A percentile compares a stretch with the other conserved stretches of the same genome.
phyloP scores from a whole-genome alignment of 2,329 filamentous ascomycete genomes.

The Fusarium sp. region DNA sequence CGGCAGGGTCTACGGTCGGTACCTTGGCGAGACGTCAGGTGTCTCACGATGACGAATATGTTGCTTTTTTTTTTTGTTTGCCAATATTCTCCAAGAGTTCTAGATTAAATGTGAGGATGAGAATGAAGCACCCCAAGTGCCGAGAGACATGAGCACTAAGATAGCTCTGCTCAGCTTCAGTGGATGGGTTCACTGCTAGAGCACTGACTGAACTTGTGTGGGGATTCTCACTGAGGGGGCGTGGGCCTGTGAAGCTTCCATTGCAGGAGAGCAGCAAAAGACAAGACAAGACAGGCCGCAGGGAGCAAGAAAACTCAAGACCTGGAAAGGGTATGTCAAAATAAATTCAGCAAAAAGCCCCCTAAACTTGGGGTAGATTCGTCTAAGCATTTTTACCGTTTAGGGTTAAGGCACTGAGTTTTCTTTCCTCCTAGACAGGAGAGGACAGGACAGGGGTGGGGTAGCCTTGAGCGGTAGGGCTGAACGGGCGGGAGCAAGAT shows the following conservation, averaged over 20 bases:
- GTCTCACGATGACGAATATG: not conserved
- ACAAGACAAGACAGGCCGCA: not conserved
- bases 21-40: not conserved
- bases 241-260: constrained; percentile 5
- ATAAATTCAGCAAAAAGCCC: too few relatives aligned
- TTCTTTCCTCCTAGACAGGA: not conserved
- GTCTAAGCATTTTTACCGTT: too few relatives aligned
- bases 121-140: not conserved
- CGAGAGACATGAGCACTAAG: not conserved
- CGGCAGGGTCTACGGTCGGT: not conserved
- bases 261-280: not conserved
- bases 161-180: not conserved
- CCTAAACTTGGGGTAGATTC: too few relatives aligned
- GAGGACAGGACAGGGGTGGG: not conserved
- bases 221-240: constrained; percentile 11
- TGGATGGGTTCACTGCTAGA: not conserved
- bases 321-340: too few relatives aligned
- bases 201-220: constrained; percentile 1
- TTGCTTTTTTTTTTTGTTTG: not conserved
- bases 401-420: too few relatives aligned
- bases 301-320: too few relatives aligned
- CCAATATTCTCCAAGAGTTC: not conserved
- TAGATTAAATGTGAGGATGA: not conserved
- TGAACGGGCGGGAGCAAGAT: constrained; percentile 40
- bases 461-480: constrained; percentile 31